Conservation (phyloP, 768 basidiomycete genomes). For the Hypsizygus marmoreus region DNA sequence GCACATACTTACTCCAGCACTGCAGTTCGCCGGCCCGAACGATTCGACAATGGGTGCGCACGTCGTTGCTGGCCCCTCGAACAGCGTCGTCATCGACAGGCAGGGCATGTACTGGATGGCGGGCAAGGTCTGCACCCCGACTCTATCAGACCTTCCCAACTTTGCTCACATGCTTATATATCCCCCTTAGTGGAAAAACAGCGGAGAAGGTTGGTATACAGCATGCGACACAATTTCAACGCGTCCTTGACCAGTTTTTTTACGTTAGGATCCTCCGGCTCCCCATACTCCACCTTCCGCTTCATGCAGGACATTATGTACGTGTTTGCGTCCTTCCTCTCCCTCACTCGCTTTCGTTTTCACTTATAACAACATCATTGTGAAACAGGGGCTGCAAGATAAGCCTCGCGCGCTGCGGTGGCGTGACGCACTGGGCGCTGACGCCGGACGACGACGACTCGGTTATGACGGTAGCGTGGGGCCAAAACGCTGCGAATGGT, state of each 20-base stretch:
- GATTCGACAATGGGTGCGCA: constrained; percentile 59
- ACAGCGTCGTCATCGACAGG: constrained; percentile 80
- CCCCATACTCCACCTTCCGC: constrained; percentile 86
- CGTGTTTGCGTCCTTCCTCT: constrained; percentile 18
- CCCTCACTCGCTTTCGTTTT: constrained; percentile 7
- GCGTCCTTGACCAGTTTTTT: constrained; percentile 6
- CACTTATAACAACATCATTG: no score
- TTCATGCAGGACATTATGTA: constrained; percentile 86
- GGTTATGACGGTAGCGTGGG: constrained; percentile 86
- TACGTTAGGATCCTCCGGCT: constrained; percentile 85
- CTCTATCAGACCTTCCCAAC: not conserved
- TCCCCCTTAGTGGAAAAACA: constrained; percentile 81
- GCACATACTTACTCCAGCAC: not conserved
- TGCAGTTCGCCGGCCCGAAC: constrained; percentile 77
- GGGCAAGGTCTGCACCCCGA: constrained; percentile 58
- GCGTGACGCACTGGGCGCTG: constrained; percentile 86
- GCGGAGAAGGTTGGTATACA: constrained; percentile 73
- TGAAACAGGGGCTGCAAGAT: constrained; percentile 89
- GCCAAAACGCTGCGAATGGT: constrained; percentile 88
- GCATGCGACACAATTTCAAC: not conserved
- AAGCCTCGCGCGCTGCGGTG: constrained; percentile 68
- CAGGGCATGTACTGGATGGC: constrained; percentile 90
- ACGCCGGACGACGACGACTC: constrained; percentile 72
- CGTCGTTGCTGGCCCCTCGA: constrained; percentile 81
- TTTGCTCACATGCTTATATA: constrained; percentile 9